Base-by-base conservation (phyloP, 352 stramenopile genomes). In the Pythium folliculosum region DNA sequence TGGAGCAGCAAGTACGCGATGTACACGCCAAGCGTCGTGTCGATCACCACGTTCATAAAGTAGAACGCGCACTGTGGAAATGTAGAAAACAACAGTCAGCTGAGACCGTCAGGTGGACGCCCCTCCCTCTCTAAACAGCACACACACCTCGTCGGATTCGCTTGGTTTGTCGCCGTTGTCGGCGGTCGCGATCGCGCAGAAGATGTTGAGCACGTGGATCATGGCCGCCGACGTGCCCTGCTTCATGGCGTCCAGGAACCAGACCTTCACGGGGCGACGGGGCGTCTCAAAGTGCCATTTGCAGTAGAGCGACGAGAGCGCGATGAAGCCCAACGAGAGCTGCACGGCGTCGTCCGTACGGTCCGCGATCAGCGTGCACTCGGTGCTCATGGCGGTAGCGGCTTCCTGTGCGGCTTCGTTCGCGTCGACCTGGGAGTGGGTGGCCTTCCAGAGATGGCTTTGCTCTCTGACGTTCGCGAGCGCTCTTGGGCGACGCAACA, bases 11-110 rank as follows among this genome's bases (percentile, higher is more conserved):
- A 68, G 75, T 89, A 94, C 14, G 85, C 86, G 67, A 94, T 87
- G 64, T 92, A 89, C 38, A 94, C 84, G 63, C 86, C 86, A 21
- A 94, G 69, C 22, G 84, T 91, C 38, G 86, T 94, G 71, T 92
- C 86, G 52, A 94, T 88, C 61, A 89, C 80, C 10, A 94, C 86
- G 60, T 92, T 94, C 78, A 94, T 90, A 60, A 94, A 94, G 75
- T 94, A 94, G 54, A 91, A 92, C 49, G 86, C 86, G 54, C 86
- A 94, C 81, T 93, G 50, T 40, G 19, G 66, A 13, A 17, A 37
- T 44, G n/a, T 43, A 23, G 2, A 43, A 38, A 30, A 21, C 56
- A 17, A 43, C 45, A 32, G 27, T 32, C 27, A 32, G 27, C 27
- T 32, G 27, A 32, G 27, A 32, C 27, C 27, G 50, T 59, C 19